A percentile compares a stretch with the other conserved stretches of the same genome.
These are phyloP conservation scores for Cercophora newfieldiana DNA, from an alignment of 495 filamentous ascomycete genomes.

Conservation along the genomic window DNA sequence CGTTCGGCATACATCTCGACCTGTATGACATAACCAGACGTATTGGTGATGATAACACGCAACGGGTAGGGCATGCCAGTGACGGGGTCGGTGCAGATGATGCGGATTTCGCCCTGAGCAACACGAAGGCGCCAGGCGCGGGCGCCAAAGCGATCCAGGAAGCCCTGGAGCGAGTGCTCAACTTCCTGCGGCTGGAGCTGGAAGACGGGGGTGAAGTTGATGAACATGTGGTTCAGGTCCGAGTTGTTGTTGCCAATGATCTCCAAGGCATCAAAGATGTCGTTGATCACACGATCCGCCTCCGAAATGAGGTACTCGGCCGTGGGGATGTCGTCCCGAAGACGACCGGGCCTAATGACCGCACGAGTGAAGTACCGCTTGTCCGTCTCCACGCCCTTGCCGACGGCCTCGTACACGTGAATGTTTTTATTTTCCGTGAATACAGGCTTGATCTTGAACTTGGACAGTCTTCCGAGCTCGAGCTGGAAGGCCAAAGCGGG, in stretches of 20 bases:
- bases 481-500: slow-evolving; percentile 97
- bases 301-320: slow-evolving; percentile 98
- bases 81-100: slow-evolving; percentile 86
- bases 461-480: slow-evolving; percentile 87
- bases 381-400: slow-evolving; percentile 90
- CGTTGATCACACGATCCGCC: slow-evolving; percentile 92
- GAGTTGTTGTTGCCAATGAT: slow-evolving; percentile 99
- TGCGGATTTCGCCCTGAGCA: slow-evolving; percentile 96
- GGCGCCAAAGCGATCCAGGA: slow-evolving; percentile 93
- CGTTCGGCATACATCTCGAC: slow-evolving; percentile 97
- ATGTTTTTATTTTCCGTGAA: slow-evolving; percentile 99
- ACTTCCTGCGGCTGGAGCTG: slow-evolving; percentile 87
- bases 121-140: slow-evolving; percentile 96
- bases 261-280: slow-evolving; percentile 95
- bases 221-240: slow-evolving; percentile 99
- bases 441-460: slow-evolving; percentile 95
- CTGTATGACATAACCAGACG: slow-evolving; percentile 97
- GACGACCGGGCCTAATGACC: slow-evolving; percentile 85
- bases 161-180: slow-evolving; percentile 89
- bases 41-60: slow-evolving; percentile 96
- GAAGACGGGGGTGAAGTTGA: slow-evolving; percentile 97
- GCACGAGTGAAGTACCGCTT: slow-evolving; percentile 98
- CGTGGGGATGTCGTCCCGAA: slow-evolving; percentile 95
- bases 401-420: slow-evolving; percentile 95
- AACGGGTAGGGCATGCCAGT: slow-evolving; percentile 89